Evolutionary conservation across 2,329 filamentous ascomycete species (phyloP).

Genomic region (Furcasterigmium sp.): DNA sequence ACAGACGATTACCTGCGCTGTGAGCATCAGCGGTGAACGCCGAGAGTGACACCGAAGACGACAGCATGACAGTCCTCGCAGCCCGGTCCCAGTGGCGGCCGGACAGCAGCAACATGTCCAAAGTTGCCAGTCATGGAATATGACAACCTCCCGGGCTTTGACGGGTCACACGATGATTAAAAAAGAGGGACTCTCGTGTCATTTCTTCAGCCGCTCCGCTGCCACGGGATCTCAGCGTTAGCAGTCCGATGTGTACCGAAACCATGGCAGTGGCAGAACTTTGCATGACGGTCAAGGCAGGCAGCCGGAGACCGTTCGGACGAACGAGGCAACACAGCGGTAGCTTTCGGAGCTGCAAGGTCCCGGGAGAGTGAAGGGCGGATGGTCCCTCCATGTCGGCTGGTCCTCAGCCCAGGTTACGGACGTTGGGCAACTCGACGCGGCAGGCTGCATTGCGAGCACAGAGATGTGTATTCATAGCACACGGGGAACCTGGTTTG

Average conservation of each 20-base stretch:
- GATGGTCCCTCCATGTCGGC: not conserved
- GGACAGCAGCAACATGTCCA: too few relatives aligned
- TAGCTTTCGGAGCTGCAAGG: slow-evolving; percentile 9
- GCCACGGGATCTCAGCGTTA: too few relatives aligned
- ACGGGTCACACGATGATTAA: too few relatives aligned
- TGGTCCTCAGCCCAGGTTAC: too few relatives aligned
- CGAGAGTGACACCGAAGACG: not conserved
- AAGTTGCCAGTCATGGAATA: too few relatives aligned
- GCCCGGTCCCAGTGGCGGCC: too few relatives aligned
- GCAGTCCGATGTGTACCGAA: slow-evolving; percentile 5
- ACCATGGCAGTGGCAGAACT: slow-evolving; percentile 13
- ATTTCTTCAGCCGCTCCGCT: too few relatives aligned
- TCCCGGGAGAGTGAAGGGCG: slow-evolving; percentile 6
- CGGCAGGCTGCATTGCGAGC: not conserved
- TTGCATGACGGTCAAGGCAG: slow-evolving; percentile 7
- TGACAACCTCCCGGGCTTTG: too few relatives aligned
- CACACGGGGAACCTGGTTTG: too few relatives aligned
- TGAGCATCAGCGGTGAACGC: not conserved
- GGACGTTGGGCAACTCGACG: not conserved
- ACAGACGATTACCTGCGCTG: not conserved
- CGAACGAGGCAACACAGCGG: not conserved
- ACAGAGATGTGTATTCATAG: too few relatives aligned
- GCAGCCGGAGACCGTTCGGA: not conserved
- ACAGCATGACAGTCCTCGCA: too few relatives aligned
- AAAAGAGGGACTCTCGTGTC: too few relatives aligned